phyloP scores from a whole-genome alignment of 306 rosid genomes.

The Gynostemma pentaphyllum region DNA sequence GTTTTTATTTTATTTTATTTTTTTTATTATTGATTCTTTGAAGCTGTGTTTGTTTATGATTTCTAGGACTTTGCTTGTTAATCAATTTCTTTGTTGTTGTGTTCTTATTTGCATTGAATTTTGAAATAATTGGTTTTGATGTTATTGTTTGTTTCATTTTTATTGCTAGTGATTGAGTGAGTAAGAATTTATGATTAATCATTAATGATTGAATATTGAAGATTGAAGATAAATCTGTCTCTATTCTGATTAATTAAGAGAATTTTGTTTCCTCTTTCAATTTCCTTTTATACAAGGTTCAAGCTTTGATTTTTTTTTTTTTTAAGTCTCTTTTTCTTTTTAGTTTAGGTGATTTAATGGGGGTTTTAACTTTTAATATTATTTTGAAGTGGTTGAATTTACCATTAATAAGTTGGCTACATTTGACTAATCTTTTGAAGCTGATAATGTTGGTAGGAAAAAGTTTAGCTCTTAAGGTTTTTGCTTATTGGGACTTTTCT shows the following conservation, averaged over 20 bases:
- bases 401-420: no score
- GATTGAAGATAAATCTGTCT: not conserved
- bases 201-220: not conserved
- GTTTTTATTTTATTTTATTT: not conserved
- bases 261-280: not conserved
- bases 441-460: not conserved
- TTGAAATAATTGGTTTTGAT: not conserved
- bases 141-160: not conserved
- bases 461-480: not conserved
- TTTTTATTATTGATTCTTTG: not conserved
- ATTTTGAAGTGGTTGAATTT: no score
- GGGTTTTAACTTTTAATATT: no score
- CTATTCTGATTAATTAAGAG: not conserved
- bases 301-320: no score
- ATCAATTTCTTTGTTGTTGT: not conserved
- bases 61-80: not conserved
- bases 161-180: no score
- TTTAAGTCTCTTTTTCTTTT: not conserved
- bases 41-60: not conserved
- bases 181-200: no score
- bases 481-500: not conserved
- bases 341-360: not conserved
- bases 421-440: not conserved
- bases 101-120: slow-evolving; percentile 2
- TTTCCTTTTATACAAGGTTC: not conserved